Conservation (phyloP, 2,329 filamentous ascomycete species). For the Scedosporium minutisporum region DNA sequence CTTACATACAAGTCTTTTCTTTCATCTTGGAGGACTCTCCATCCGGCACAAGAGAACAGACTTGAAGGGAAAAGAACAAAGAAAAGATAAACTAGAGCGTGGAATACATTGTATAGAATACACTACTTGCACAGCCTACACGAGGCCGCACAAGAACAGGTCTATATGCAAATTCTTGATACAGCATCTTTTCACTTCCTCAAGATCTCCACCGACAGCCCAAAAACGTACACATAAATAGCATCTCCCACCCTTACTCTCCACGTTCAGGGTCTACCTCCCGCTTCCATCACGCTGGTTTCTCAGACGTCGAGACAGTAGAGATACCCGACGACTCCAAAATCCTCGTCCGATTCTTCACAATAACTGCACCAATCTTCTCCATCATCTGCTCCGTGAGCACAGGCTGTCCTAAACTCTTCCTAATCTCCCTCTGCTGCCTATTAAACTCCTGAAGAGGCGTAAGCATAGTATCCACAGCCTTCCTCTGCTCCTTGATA, state of each 20-base stretch:
- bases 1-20: no score
- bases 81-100: conserved; percentile 1
- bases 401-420: conserved; percentile 43
- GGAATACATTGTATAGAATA: conserved; percentile 9
- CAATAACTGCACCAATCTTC: conserved; percentile 53
- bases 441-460: conserved; percentile 52
- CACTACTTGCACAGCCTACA: conserved; percentile 4
- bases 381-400: conserved; percentile 50
- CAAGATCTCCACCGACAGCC: neutral
- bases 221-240: neutral
- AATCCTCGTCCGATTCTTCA: conserved; percentile 35
- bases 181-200: neutral
- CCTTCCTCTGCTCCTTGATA: conserved; percentile 30
- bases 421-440: conserved; percentile 40
- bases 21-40: neutral
- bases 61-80: neutral
- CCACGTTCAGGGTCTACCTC: no score
- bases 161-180: conserved; percentile 3
- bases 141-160: neutral
- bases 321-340: conserved; percentile 1
- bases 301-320: neutral
- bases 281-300: neutral
- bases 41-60: neutral
- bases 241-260: neutral
- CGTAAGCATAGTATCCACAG: conserved; percentile 33